Evolutionary conservation across 225 moss, liverwort and hornwort species (phyloP).

Genomic region (Ulota crispa): DNA sequence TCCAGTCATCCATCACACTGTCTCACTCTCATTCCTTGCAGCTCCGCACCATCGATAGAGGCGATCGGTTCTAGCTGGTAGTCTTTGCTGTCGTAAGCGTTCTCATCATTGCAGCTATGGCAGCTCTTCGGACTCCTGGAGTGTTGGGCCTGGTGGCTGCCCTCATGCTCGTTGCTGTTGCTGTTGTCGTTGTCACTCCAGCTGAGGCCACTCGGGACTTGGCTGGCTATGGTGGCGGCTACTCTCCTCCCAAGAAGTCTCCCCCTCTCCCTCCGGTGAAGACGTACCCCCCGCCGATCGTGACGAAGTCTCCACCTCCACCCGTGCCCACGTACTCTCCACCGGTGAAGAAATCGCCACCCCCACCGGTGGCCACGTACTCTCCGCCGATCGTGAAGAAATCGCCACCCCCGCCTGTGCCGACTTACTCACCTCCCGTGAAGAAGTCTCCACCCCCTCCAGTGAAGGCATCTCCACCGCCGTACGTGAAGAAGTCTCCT

Average conservation of each 20-base stretch:
- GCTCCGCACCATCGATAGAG: not conserved
- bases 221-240: not conserved
- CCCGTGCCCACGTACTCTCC: not conserved
- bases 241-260: not conserved
- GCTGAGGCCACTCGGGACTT: conserved; percentile 12
- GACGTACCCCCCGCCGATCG: not conserved
- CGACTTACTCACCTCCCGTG: not conserved
- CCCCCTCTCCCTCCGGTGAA: not conserved
- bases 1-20: no score
- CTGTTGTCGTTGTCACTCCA: not conserved
- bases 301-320: conserved; percentile 4
- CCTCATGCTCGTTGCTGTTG: not conserved
- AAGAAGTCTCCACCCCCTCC: not conserved
- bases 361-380: not conserved
- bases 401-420: not conserved
- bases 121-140: not conserved
- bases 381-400: not conserved
- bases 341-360: not conserved
- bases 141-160: not conserved
- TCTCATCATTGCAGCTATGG: not conserved
- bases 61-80: not conserved
- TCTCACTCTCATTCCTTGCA: not conserved
- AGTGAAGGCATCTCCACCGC: not conserved
- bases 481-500: not conserved
- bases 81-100: not conserved